These are phyloP conservation scores for Patellifolia procumbens DNA, from an alignment of 179 eudicot species.

Conservation along the genomic window DNA sequence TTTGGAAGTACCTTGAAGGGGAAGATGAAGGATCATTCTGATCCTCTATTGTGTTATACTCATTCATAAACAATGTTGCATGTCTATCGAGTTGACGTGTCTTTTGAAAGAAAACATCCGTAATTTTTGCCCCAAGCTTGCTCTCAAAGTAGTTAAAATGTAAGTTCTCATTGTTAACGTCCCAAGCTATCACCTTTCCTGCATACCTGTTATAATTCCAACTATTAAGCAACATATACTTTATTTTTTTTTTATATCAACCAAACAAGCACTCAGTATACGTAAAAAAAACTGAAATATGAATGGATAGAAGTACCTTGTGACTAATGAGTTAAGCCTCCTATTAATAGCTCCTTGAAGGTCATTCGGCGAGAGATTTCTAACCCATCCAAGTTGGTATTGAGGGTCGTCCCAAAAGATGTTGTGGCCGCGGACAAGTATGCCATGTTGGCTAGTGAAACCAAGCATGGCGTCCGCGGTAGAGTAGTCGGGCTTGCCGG, in stretches of 20 bases:
- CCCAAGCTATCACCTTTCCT: slow-evolving; percentile 31
- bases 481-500: slow-evolving; percentile 48
- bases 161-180: slow-evolving; percentile 15
- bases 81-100: slow-evolving; percentile 29
- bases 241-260: too few relatives aligned
- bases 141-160: slow-evolving; percentile 32
- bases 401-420: slow-evolving; percentile 57
- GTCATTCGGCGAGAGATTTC: slow-evolving; percentile 28
- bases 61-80: slow-evolving; percentile 50
- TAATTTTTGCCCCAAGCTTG: slow-evolving; percentile 33
- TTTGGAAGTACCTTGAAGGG: slow-evolving; percentile 32
- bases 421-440: too few relatives aligned
- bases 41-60: slow-evolving; percentile 57
- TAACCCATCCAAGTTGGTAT: slow-evolving; percentile 43
- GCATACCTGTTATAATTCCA: too few relatives aligned
- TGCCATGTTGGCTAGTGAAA: slow-evolving; percentile 35
- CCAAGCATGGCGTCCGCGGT: slow-evolving; percentile 46
- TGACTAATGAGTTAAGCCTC: slow-evolving; percentile 39
- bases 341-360: slow-evolving; percentile 30
- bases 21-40: slow-evolving; percentile 14
- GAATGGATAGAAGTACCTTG: too few relatives aligned
- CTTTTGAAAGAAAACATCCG: slow-evolving; percentile 16
- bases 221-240: too few relatives aligned
- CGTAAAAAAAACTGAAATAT: too few relatives aligned
- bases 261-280: too few relatives aligned